A percentile compares a stretch with the other conserved stretches of the same genome.
These are phyloP conservation scores for Auricularia sp. DNA, from an alignment of 768 basidiomycete species.

Conservation along the genomic window DNA sequence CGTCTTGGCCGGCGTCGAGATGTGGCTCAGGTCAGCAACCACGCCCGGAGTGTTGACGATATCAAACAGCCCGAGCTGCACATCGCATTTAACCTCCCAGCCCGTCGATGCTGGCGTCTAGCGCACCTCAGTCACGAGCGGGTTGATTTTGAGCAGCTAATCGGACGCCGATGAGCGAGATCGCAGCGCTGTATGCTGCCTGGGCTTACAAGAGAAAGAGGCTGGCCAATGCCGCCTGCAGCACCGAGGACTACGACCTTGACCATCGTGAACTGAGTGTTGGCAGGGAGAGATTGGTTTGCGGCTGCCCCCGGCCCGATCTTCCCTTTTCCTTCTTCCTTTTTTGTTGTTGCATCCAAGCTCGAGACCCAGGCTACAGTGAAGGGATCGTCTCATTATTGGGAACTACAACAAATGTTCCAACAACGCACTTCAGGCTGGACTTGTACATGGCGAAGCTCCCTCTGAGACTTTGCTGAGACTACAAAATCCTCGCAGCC, in stretches of 20 bases:
- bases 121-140: constrained; percentile 63
- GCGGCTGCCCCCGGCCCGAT: too few relatives aligned
- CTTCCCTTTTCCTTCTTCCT: too few relatives aligned
- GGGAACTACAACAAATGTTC: too few relatives aligned
- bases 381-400: too few relatives aligned
- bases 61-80: constrained; percentile 82
- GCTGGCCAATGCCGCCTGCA: constrained; percentile 96
- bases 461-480: too few relatives aligned
- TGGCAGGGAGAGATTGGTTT: too few relatives aligned
- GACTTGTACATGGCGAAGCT: too few relatives aligned
- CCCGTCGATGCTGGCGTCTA: neutral
- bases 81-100: constrained; percentile 2
- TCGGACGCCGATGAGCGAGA: neutral
- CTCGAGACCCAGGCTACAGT: too few relatives aligned
- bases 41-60: constrained; percentile 98
- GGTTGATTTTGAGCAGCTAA: constrained; percentile 71
- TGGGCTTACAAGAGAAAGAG: constrained; percentile 55
- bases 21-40: constrained; percentile 89
- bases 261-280: constrained; percentile 28
- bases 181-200: neutral
- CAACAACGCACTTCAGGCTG: too few relatives aligned
- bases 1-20: constrained; percentile 79
- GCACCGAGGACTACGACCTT: constrained; percentile 96
- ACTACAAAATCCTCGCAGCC: too few relatives aligned
- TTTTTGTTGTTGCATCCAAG: too few relatives aligned